These are phyloP conservation scores for Pseudogymnoascus verrucosus DNA, from an alignment of 2,329 filamentous ascomycete genomes.

Conservation along the genomic window DNA sequence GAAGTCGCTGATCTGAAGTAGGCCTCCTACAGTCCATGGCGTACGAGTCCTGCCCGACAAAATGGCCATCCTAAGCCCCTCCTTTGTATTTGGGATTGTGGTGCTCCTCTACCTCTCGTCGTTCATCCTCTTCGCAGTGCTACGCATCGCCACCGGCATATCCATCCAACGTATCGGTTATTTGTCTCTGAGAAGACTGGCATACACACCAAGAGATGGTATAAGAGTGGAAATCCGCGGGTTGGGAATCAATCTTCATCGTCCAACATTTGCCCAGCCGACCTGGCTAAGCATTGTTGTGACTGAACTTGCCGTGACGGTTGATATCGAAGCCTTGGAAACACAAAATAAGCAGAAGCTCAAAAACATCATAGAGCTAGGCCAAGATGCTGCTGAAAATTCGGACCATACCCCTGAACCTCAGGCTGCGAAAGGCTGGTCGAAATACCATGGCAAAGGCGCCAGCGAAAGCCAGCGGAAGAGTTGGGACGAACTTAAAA, in stretches of 20 bases:
- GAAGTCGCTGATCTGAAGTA: background rate
- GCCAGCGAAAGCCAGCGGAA: constrained; percentile 34
- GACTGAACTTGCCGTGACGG: constrained; percentile 73
- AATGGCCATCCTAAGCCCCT: constrained; percentile 63
- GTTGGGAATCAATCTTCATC: constrained; percentile 78
- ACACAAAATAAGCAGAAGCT: constrained; percentile 33
- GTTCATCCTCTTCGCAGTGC: constrained; percentile 86
- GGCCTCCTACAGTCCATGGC: background rate
- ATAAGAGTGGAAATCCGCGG: constrained; percentile 83
- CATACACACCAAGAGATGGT: constrained; percentile 83
- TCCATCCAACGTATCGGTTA: constrained; percentile 95
- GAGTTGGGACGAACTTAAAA: constrained; percentile 73
- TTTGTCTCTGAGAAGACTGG: constrained; percentile 81
- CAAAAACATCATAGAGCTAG: constrained; percentile 18
- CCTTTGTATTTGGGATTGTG: constrained; percentile 78
- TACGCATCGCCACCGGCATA: constrained; percentile 86
- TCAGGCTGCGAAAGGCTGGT: constrained; percentile 9
- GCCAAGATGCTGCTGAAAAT: constrained; percentile 21
- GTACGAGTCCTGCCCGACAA: constrained; percentile 14
- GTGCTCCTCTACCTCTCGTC: constrained; percentile 83
- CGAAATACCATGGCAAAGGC: constrained; percentile 13
- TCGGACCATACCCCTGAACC: constrained; percentile 10
- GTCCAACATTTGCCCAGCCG: constrained; percentile 92
- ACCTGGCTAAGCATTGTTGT: constrained; percentile 92
- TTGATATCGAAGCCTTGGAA: constrained; percentile 65